These are phyloP conservation scores for Fusarium buxicola DNA, from an alignment of 2,329 filamentous ascomycete genomes.

Conservation along the genomic window DNA sequence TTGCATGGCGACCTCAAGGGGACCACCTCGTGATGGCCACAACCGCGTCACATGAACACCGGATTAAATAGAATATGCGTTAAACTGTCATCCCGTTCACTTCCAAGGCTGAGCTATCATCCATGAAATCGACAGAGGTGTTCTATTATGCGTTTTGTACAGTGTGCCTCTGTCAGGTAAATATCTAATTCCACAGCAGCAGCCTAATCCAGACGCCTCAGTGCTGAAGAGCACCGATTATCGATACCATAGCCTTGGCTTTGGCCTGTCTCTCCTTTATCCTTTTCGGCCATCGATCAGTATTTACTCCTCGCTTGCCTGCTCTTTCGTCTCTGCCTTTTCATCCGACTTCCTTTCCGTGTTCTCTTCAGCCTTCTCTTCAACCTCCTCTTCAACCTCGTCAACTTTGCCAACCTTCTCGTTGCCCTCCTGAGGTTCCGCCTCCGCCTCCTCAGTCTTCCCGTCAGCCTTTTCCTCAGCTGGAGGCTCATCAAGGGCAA, in stretches of 20 bases:
- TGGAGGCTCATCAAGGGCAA: conserved; percentile 62
- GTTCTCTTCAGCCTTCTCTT: conserved; percentile 14
- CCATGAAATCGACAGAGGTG: conserved; percentile 3
- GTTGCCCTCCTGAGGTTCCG: conserved; percentile 6
- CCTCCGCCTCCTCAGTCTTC: neutral
- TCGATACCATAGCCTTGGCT: neutral
- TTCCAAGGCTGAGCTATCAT: neutral
- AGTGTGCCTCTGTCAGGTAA: conserved; percentile 3
- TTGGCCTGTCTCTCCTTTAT: neutral
- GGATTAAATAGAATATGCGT: neutral
- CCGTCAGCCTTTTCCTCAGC: conserved; percentile 15
- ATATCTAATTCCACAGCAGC: conserved; percentile 12
- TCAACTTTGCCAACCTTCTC: conserved; percentile 6
- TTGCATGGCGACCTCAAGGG: neutral
- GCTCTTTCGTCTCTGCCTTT: conserved; percentile 9
- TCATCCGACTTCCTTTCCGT: conserved; percentile 10
- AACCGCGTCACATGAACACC: conserved; percentile 7
- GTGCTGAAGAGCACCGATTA: neutral
- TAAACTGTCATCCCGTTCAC: neutral
- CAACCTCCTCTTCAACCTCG: conserved; percentile 4
- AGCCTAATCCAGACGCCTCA: conserved; percentile 20
- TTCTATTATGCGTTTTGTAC: conserved; percentile 25
- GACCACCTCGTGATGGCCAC: conserved; percentile 2
- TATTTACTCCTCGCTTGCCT: conserved; percentile 9
- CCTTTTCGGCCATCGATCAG: neutral